Evolutionary conservation across 305 asterid genomes (phyloP), one percentile per base, ranked within the genome.

Genomic region (Fraxinus dipetala): DNA sequence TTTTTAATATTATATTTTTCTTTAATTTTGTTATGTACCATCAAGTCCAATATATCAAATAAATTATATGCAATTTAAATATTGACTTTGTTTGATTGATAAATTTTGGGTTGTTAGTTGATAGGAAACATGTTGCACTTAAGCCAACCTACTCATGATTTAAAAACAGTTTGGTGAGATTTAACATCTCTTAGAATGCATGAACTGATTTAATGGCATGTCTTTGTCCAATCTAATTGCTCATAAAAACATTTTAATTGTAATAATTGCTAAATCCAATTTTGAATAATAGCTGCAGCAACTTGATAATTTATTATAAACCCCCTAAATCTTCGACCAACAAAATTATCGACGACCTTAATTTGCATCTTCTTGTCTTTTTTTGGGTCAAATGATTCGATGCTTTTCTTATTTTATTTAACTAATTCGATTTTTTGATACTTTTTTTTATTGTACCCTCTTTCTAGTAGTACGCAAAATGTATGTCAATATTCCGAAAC

Each of bases 61-160:
- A 22, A 51, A 5, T 63, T 8, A 22, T 63, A 63, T 2, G 11
- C 6, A 3, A 20, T n/a, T 59, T 18, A 18, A 5, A 18, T 28
- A 26, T 67, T 67, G 38, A 24, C 74, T 67, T 67, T 40, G 0
- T 10, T 26, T 28, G 18, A 30, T 5, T 6, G 43, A 30, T 65
- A 13, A 26, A 30, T 67, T 0, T 13, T 26, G 5, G 38, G 3
- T 75, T 43, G 83, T 36, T 22, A 63, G 78, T 75, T 75, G 45
- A 24, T 76, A 26, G 79, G 79, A 30, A 28, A 76, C 86, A 22
- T 76, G 40, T 69, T 13, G 20, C 80, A 75, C 18, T 56, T 26
- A 61, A 1, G 63, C 36, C 63, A 3, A 70, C 75, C 40, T 7
- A 28, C 5, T 65, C 73, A 65, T 70, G 43, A 70, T 70, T 20